Conservation (phyloP, 2,329 filamentous ascomycete genomes). For the Penicillium brasilianum region DNA sequence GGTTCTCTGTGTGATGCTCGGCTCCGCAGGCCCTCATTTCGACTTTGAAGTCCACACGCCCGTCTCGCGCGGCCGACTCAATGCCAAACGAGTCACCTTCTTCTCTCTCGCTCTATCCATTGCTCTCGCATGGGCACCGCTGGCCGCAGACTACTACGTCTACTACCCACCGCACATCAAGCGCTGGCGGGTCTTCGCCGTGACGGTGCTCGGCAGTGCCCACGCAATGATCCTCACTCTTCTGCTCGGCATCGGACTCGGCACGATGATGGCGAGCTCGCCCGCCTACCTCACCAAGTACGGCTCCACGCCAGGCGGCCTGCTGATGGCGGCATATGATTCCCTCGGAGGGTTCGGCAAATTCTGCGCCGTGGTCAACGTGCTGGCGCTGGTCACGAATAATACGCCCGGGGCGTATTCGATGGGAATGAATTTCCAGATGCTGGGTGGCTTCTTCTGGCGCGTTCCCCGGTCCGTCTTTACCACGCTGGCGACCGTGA, state of each 20-base stretch:
- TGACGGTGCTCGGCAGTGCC: constrained; percentile 45
- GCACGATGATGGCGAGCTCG: constrained; percentile 44
- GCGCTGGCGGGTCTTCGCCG: constrained; percentile 44
- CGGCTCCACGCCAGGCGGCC: constrained; percentile 39
- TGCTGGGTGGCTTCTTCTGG: constrained; percentile 45
- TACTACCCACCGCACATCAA: constrained; percentile 48
- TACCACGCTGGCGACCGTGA: constrained; percentile 46
- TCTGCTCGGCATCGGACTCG: constrained; percentile 50
- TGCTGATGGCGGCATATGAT: constrained; percentile 47
- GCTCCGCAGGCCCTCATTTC: constrained; percentile 46
- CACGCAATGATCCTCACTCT: constrained; percentile 42
- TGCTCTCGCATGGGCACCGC: constrained; percentile 42
- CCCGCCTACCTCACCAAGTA: constrained; percentile 26
- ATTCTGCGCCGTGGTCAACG: constrained; percentile 51
- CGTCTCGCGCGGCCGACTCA: constrained; percentile 34
- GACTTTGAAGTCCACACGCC: constrained; percentile 40
- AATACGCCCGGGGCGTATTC: constrained; percentile 53
- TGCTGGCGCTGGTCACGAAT: constrained; percentile 51
- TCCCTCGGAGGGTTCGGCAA: constrained; percentile 49
- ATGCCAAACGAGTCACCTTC: constrained; percentile 45
- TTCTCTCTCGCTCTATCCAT: constrained; percentile 45
- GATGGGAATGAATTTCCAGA: constrained; percentile 52
- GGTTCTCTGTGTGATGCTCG: constrained; percentile 47
- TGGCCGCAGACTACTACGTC: constrained; percentile 51
- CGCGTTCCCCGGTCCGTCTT: constrained; percentile 51